Evolutionary conservation across 805 yeast species (phyloP).

Genomic region (Kurtzmaniella cleridarum): DNA sequence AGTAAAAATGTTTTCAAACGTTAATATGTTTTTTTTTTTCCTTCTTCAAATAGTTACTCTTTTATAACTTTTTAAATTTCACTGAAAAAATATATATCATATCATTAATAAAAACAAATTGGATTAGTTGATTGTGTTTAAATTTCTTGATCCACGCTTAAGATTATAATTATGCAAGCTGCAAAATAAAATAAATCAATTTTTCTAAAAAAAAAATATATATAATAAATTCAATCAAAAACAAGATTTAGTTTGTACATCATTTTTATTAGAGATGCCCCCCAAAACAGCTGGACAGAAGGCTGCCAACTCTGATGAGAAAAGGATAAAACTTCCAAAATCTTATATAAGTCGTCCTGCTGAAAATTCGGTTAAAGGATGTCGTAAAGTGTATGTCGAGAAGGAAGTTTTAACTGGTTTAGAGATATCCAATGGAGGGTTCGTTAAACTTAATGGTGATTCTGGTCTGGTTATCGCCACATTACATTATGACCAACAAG

Average conservation of each 20-base stretch:
- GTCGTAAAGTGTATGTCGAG: slow-evolving; percentile 35
- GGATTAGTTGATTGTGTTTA: too few species aligned
- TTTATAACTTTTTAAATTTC: too few species aligned
- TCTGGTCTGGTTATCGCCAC: slow-evolving; percentile 46
- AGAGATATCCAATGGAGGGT: slow-evolving; percentile 41
- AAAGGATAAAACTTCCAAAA: slow-evolving; percentile 37
- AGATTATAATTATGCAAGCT: too few species aligned
- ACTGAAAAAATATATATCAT: too few species aligned
- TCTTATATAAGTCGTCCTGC: slow-evolving; percentile 32
- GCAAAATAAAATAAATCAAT: too few species aligned
- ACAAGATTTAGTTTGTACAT: background rate
- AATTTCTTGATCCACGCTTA: too few species aligned
- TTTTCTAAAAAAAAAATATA: too few species aligned
- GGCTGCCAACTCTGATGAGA: slow-evolving; percentile 11
- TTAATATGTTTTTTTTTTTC: too few species aligned
- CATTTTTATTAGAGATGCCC: slow-evolving; percentile 1
- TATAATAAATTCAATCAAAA: slow-evolving; percentile 16
- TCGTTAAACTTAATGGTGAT: slow-evolving; percentile 38
- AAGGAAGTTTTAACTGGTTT: slow-evolving; percentile 42
- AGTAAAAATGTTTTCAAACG: too few species aligned
- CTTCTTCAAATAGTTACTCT: too few species aligned
- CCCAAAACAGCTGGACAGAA: slow-evolving; percentile 9
- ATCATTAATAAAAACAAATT: too few species aligned
- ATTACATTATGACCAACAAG: slow-evolving; percentile 34
- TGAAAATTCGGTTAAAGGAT: slow-evolving; percentile 19